Evolutionary conservation across 2,329 filamentous ascomycete species (phyloP).

Genomic region (Colletotrichum kahawae): DNA sequence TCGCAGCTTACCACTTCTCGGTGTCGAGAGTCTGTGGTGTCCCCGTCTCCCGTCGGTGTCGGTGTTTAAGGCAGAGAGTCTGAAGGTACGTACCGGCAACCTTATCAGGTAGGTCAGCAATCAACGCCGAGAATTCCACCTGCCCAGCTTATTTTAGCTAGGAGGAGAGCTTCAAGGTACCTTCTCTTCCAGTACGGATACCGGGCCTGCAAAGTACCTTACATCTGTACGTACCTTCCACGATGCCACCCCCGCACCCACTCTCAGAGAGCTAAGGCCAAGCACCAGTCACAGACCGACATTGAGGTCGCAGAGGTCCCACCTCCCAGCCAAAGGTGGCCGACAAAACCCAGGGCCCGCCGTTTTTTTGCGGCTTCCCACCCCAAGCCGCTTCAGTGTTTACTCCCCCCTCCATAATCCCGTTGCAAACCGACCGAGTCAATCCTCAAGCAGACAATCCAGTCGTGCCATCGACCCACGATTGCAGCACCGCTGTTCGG

Average conservation of each 20-base stretch:
- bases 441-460: constrained; percentile 18
- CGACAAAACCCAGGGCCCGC: constrained; percentile 19
- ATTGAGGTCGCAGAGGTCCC: background rate
- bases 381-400: constrained; percentile 1
- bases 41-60: background rate
- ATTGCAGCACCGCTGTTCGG: constrained; percentile 18
- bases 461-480: constrained; percentile 18
- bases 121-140: background rate
- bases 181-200: background rate
- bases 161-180: background rate
- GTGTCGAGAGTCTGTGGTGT: background rate
- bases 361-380: constrained; percentile 14
- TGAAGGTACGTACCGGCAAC: background rate
- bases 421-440: constrained; percentile 36
- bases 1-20: background rate
- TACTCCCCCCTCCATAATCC: constrained; percentile 28
- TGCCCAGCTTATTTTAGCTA: background rate
- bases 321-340: background rate
- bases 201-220: background rate
- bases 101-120: background rate
- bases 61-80: background rate
- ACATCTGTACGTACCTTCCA: background rate
- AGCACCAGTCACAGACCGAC: background rate
- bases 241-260: background rate
- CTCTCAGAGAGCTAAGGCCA: background rate